A percentile compares a stretch with the other conserved stretches of the same genome.
Conservation (phyloP, 2,329 filamentous ascomycete species). For the Leptographium wingfieldii region DNA sequence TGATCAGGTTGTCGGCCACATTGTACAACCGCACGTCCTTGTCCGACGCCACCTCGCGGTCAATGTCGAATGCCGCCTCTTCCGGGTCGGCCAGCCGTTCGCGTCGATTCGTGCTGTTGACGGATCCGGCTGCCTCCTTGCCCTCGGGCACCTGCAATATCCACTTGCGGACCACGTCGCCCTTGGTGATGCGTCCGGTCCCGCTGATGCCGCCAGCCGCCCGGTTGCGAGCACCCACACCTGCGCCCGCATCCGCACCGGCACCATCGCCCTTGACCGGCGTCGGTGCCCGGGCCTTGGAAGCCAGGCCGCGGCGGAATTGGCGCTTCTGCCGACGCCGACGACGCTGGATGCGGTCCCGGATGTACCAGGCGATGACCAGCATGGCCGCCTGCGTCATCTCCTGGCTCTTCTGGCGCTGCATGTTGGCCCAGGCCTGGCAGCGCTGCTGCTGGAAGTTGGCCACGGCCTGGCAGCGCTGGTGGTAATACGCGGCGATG, state of each 20-base stretch:
- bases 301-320: conserved; percentile 26
- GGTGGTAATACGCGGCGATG: conserved; percentile 35
- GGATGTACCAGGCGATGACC: conserved; percentile 36
- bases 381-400: conserved; percentile 36
- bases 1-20: conserved; percentile 34
- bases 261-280: background rate
- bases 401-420: conserved; percentile 34
- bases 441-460: conserved; percentile 35
- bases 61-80: conserved; percentile 28
- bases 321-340: conserved; percentile 27
- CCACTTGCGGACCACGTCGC: conserved; percentile 30
- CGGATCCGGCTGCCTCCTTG: conserved; percentile 17
- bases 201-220: background rate
- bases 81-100: conserved; percentile 22
- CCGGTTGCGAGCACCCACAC: background rate
- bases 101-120: conserved; percentile 10
- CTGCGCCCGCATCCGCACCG: background rate
- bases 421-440: conserved; percentile 33
- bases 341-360: conserved; percentile 31
- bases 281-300: background rate
- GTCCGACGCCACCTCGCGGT: conserved; percentile 25
- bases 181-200: conserved; percentile 19
- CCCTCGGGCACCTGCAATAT: conserved; percentile 26
- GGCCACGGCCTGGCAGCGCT: conserved; percentile 32
- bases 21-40: conserved; percentile 30